Evolutionary conservation across 1,139 yeast species (phyloP).

Genomic region (Blastobotrys elegans): DNA sequence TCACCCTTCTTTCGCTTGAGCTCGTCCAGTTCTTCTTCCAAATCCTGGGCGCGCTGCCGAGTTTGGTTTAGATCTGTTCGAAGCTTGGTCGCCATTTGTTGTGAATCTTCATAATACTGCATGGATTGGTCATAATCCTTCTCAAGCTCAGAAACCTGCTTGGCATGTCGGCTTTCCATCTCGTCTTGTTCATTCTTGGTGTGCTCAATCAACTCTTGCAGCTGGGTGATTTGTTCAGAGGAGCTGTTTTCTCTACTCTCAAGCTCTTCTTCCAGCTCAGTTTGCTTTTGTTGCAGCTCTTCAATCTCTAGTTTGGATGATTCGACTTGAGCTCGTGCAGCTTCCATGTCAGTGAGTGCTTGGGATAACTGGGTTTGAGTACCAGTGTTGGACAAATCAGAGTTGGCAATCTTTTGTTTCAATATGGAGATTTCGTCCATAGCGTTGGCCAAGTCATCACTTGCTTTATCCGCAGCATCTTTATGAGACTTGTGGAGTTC

Average conservation of each 20-base stretch:
- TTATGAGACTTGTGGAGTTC: conserved; percentile 30
- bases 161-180: conserved; percentile 6
- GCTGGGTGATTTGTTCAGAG: conserved; percentile 17
- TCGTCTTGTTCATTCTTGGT: conserved; percentile 1
- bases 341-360: conserved; percentile 18
- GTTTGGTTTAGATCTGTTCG: conserved; percentile 65
- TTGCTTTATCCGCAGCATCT: conserved; percentile 32
- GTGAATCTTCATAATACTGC: conserved; percentile 67
- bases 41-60: conserved; percentile 50
- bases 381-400: conserved; percentile 18
- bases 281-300: conserved; percentile 11
- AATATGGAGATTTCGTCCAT: conserved; percentile 25
- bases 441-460: conserved; percentile 25
- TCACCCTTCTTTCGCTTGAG: conserved; percentile 38
- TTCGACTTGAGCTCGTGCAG: conserved; percentile 12
- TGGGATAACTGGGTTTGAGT: conserved; percentile 21
- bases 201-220: conserved; percentile 10
- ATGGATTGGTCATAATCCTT: conserved; percentile 65
- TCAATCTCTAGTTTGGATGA: conserved; percentile 12
- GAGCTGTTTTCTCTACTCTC: conserved; percentile 1
- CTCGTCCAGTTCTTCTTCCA: conserved; percentile 66
- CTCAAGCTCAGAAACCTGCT: conserved; percentile 32
- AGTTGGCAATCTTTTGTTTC: conserved; percentile 26
- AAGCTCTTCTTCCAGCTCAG: conserved; percentile 13
- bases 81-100: conserved; percentile 66